Base-by-base conservation (phyloP, 1,284 basidiomycete species). In the Rhodotorula glutinis region DNA sequence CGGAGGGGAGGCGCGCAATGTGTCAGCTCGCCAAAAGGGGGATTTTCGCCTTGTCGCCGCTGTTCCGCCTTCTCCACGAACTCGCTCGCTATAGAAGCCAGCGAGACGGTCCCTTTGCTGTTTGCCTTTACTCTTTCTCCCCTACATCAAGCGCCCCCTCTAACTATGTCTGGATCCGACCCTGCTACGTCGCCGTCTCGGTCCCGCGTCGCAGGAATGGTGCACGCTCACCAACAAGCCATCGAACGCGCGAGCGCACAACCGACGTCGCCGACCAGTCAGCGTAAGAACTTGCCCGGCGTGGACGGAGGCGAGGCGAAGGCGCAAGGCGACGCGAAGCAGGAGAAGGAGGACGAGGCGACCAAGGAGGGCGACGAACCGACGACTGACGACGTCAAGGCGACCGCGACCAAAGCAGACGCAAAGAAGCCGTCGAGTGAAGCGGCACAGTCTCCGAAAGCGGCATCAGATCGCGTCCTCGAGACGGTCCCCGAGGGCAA, bases 211-310 rank as follows among this genome's bases (percentile, higher is more conserved):
- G 25, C n/a, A 9, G 49, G 25, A 16, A 23, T 51, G n/a, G 49
- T 27, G 25, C 25, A 51, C n/a, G 49, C 16, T 23, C 49, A 51
- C 49, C 25, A 51, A n/a, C 49, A 51, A n/a, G 49, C 49, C 25
- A 51, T 51, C 49, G 25, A 51, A 16, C 49, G 49, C 49, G 49
- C 49, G 25, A 51, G 25, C 49, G 25, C n/a, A 5, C 53, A 55
- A 21, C 58, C 58, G 11, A 23, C 27, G 11, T 59, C 58, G 38
- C 58, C 58, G 16, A 52, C 58, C 14, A 38, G n/a, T 19, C 13
- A 23, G 49, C 38, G 58, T 49, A 52, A 41, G 49, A 38, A 29
- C 21, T 44, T 59, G 25, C 27, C 43, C 21, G 43, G 17, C 7
- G 8, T 21, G 8, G 43, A 21, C 43, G 44, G n/a, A 29, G 56